phyloP scores from a whole-genome alignment of 164 flowering plant genomes.

The Macadamia integrifolia region DNA sequence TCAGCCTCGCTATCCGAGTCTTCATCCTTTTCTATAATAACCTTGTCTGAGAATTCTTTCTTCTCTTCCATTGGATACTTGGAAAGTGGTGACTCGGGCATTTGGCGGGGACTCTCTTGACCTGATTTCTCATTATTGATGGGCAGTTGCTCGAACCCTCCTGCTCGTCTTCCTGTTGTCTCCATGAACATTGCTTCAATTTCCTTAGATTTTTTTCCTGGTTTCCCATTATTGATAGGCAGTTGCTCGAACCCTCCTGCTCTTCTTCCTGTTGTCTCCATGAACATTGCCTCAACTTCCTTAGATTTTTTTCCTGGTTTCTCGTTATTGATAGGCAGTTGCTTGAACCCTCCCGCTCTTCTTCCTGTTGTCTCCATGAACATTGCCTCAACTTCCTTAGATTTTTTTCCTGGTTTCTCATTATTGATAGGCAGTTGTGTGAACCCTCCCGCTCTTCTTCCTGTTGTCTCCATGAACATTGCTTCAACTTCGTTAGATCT shows the following conservation, averaged over 20 bases:
- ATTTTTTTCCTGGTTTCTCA: slow-evolving; percentile 7
- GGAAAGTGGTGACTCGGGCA: slow-evolving; percentile 11
- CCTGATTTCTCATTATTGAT: slow-evolving; percentile 9
- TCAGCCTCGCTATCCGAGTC: slow-evolving; percentile 21
- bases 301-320: slow-evolving; percentile 10
- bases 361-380: slow-evolving; percentile 4
- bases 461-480: background rate
- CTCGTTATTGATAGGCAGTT: background rate
- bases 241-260: slow-evolving; percentile 4
- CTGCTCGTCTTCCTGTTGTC: slow-evolving; percentile 8
- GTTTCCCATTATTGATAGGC: background rate
- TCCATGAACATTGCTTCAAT: slow-evolving; percentile 8
- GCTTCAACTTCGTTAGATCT: slow-evolving; percentile 18
- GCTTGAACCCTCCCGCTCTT: slow-evolving; percentile 6
- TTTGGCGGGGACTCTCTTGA: slow-evolving; percentile 3
- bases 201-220: slow-evolving; percentile 14
- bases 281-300: slow-evolving; percentile 13
- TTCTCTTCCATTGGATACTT: slow-evolving; percentile 17
- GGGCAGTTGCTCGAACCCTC: slow-evolving; percentile 1
- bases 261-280: slow-evolving; percentile 10
- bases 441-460: slow-evolving; percentile 6
- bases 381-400: slow-evolving; percentile 17
- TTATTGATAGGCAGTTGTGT: background rate
- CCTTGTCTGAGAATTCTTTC: slow-evolving; percentile 19
- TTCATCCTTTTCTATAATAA: slow-evolving; percentile 20